phyloP scores from a whole-genome alignment of 1,284 basidiomycete species.

The Tylopilus sp. region DNA sequence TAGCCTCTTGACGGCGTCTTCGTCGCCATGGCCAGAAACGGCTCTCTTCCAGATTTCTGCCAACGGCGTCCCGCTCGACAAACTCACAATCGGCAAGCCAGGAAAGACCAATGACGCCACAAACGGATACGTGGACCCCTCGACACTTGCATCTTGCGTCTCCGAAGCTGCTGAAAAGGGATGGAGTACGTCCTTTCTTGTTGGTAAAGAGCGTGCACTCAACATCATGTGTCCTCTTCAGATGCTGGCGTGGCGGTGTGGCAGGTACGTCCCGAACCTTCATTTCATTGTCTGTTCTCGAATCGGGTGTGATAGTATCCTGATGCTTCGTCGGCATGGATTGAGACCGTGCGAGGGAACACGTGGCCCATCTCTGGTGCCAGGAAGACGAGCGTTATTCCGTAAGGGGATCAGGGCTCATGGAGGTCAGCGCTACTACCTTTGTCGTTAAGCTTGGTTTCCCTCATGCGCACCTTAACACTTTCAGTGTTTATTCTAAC shows the following conservation, averaged over 20 bases:
- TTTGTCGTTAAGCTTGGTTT: too few species aligned
- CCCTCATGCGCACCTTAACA: too few species aligned
- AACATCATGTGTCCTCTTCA: too few species aligned
- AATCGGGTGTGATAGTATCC: not conserved
- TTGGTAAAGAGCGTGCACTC: too few species aligned
- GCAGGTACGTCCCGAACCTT: too few species aligned
- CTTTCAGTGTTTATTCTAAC: too few species aligned
- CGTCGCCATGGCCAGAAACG: not conserved
- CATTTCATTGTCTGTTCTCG: too few species aligned
- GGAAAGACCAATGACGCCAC: not conserved
- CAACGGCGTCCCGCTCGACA: not conserved
- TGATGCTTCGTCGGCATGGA: not conserved
- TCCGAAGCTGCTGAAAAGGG: not conserved
- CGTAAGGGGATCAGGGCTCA: not conserved
- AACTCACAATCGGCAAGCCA: conserved; percentile 3
- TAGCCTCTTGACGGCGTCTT: not conserved
- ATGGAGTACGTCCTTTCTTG: not conserved
- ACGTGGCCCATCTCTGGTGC: not conserved
- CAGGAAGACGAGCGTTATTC: not conserved
- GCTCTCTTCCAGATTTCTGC: not conserved
- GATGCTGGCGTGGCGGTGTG: too few species aligned
- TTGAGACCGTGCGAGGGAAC: not conserved
- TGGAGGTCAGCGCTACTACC: not conserved
- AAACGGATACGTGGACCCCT: not conserved
- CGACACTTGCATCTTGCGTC: not conserved